Evolutionary conservation across 495 filamentous ascomycete genomes (phyloP), one percentile per base, ranked within the genome.

Genomic region (Pyronema domesticum): DNA sequence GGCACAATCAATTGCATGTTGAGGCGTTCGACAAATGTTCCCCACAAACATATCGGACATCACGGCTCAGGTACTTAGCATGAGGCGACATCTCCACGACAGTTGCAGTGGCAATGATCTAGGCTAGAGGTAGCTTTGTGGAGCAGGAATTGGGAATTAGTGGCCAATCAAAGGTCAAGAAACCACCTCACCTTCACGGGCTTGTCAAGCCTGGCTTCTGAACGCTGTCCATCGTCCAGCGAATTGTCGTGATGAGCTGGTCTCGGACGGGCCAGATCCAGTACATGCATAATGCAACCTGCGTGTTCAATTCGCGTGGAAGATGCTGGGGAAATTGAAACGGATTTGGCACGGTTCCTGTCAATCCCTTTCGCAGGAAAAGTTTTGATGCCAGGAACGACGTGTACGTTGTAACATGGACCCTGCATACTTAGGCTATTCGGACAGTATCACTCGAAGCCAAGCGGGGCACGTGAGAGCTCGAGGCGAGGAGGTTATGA

Each of bases 371-470:
- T 42, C 47, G 47, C 34, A 4, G 30, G 36, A 50, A 47, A 50
- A 50, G 47, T 1, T 36, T 50, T 50, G 17, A 11, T 14, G 8
- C 47, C 47, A 62, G 55, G 56, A 63, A 63, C 60, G 55, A 63
- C 60, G 60, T 63, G 60, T 63, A 52, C 47, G 56, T 52, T 44
- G 47, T 60, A 40, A 51, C 42, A 62, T 49, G 50, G 60, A 59
- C 60, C 59, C 60, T 62, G 60, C 60, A 63, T 63, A 48, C 30
- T 10, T 34, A 36, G 19, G 19, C 11, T 50, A 50, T 42, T 42
- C 11, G 47, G 23, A 13, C 11, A 30, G 23, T 30, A 19, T 50
- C 36, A 19, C 47, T 34, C 10, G 17, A 23, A 13, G 47, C 8
- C 13, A 50, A n/a, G 8, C 23, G 4, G 30, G 34, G 23, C 47